Base-by-base conservation (phyloP, 495 filamentous ascomycete species). In the Tuber borchii region DNA sequence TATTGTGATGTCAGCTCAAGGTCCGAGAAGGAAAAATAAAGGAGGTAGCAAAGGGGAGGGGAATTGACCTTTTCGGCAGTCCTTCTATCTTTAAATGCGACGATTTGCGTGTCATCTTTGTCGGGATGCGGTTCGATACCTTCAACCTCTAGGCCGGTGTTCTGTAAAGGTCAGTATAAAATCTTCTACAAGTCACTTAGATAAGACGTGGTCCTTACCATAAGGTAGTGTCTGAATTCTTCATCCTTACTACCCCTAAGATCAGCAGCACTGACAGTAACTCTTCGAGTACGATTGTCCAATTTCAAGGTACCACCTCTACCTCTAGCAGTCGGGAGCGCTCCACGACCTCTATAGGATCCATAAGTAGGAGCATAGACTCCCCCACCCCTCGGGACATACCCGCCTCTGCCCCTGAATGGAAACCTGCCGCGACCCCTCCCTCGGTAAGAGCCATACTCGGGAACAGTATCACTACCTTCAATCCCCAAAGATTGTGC, bases 21-120 rank as follows among this genome's bases (percentile, higher is more conserved):
- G 26, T 34, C 34, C 8, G 10, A 56, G 70, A 74, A 39, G 45
- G 69, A 65, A 72, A 10, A 5, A 42, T 39, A 43, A 61, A 61
- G 68, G 12, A 39, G 26, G 44, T 20, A 75, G 26, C 42, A 48
- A 42, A 65, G 45, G 39, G 48, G 61, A 61, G 56, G 69, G 69
- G 74, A 79, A 80, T 85, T 77, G 72, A 83, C 81, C 75, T 92
- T 92, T 84, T 97, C 95, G 20, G 94, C 95, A 10, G 91, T 91
- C 80, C 91, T 94, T 65, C 95, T 91, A 80, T 99, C 93, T 78
- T 92, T 94, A 83, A 98, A 99, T 2, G 88, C 88, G 73, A 98
- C 88, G 83, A 92, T 77, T 83, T 91, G 82, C 39, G 87, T 87
- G 78, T 90, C 85, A 6, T 87, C 78, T 39, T 87, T 85, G 2